A percentile compares a stretch with the other conserved stretches of the same genome.
These are phyloP conservation scores for Komagataella pseudopastoris DNA, from an alignment of 805 yeast genomes.

Conservation along the genomic window DNA sequence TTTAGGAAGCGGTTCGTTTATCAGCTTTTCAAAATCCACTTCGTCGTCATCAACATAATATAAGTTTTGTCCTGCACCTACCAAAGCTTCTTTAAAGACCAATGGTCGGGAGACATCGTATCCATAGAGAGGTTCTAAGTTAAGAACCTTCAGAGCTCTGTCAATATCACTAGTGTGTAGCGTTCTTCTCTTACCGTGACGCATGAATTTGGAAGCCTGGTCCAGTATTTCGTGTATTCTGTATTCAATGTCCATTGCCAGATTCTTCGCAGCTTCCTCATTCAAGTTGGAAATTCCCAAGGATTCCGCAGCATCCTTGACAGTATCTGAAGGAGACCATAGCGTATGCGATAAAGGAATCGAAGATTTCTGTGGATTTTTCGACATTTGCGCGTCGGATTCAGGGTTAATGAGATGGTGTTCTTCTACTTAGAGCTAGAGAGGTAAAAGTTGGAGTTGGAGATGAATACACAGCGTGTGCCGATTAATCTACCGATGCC, in stretches of 20 bases:
- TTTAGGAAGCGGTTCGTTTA: conserved; percentile 88
- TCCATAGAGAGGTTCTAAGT: conserved; percentile 90
- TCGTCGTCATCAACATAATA: conserved; percentile 89
- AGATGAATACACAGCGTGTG: neutral
- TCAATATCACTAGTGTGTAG: conserved; percentile 73
- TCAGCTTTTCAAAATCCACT: conserved; percentile 83
- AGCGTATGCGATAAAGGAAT: conserved; percentile 72
- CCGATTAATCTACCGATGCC: neutral
- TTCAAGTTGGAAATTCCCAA: conserved; percentile 67
- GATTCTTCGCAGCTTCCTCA: conserved; percentile 85
- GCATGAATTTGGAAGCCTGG: conserved; percentile 91
- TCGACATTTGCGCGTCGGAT: neutral
- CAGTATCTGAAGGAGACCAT: conserved; percentile 97
- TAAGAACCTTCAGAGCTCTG: conserved; percentile 69
- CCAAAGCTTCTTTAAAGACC: conserved; percentile 74
- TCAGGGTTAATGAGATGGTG: neutral
- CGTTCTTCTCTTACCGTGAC: conserved; percentile 79
- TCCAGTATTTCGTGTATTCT: conserved; percentile 90
- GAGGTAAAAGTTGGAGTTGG: neutral
- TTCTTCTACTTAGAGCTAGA: neutral
- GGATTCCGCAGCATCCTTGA: conserved; percentile 89
- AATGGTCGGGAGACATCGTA: conserved; percentile 63
- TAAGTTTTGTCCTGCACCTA: conserved; percentile 85
- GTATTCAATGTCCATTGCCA: conserved; percentile 99
- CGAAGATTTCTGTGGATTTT: conserved; percentile 10